Conservation (phyloP, 2,329 filamentous ascomycete species). For the Ceratocystis harringtonii region DNA sequence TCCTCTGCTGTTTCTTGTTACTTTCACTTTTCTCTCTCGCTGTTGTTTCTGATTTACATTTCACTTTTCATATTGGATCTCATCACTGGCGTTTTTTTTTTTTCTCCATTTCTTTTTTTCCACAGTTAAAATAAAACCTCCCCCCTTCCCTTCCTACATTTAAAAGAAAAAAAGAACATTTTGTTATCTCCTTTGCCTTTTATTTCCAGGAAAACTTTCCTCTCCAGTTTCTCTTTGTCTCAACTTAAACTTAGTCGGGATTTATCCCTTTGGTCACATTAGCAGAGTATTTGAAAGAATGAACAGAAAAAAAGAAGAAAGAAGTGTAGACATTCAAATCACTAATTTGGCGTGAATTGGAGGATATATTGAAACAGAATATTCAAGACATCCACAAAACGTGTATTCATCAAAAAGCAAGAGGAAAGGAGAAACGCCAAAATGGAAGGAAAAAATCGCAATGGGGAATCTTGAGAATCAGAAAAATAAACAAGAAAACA, state of each 20-base stretch:
- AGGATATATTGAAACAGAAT: not conserved
- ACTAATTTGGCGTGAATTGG: too few species aligned
- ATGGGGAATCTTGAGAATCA: constrained; percentile 3
- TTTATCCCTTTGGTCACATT: too few species aligned
- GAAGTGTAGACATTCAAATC: too few species aligned
- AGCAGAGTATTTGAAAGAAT: not conserved
- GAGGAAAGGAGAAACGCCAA: not conserved
- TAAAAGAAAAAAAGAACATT: too few species aligned
- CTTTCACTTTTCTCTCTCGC: too few species aligned
- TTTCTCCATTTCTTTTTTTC: too few species aligned
- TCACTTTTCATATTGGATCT: not conserved
- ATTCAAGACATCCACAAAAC: not conserved
- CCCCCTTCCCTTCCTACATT: too few species aligned
- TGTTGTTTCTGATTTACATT: not conserved
- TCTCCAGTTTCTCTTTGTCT: too few species aligned
- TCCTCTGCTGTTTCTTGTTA: not conserved
- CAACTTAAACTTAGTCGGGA: too few species aligned
- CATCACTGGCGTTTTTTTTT: not conserved
- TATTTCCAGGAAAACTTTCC: too few species aligned
- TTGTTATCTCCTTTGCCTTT: too few species aligned
- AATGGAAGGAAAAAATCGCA: not conserved
- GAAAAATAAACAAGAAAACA: not conserved
- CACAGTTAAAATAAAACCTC: too few species aligned
- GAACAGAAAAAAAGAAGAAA: not conserved
- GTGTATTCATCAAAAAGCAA: not conserved